Percentiles rank a stretch among this genome's conserved stretches.
phyloP scores from a whole-genome alignment of 495 filamentous ascomycete species.

The Hypoxylon cercidicola region DNA sequence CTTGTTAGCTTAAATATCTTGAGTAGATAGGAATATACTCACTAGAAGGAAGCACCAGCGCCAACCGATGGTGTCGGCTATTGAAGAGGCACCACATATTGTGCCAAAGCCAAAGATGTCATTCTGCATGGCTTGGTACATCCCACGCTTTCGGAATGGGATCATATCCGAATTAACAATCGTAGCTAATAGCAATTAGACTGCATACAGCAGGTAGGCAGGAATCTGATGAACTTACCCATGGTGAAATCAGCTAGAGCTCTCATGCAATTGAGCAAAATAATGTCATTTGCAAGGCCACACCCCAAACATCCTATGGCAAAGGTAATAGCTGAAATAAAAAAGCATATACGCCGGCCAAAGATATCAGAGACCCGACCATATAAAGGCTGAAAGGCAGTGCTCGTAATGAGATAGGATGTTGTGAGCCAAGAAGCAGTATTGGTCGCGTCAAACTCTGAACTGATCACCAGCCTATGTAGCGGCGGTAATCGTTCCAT shows the following conservation, averaged over 20 bases:
- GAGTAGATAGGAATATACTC: constrained; percentile 63
- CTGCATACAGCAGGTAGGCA: constrained; percentile 69
- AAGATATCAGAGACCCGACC: constrained; percentile 63
- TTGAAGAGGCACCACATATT: constrained; percentile 58
- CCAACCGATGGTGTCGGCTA: constrained; percentile 63
- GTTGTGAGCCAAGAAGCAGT: constrained; percentile 77
- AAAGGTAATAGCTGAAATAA: constrained; percentile 59
- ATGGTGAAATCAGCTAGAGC: constrained; percentile 65
- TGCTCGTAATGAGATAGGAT: constrained; percentile 77
- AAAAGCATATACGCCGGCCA: constrained; percentile 62
- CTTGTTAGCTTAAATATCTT: constrained; percentile 60
- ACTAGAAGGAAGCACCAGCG: constrained; percentile 59
- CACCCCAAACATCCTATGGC: constrained; percentile 59
- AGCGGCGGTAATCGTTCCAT: constrained; percentile 72
- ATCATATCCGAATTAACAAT: constrained; percentile 75
- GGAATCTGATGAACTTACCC: too few species aligned
- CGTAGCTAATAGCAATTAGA: constrained; percentile 71
- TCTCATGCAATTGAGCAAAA: constrained; percentile 57
- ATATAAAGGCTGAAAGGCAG: constrained; percentile 66
- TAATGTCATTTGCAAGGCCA: constrained; percentile 53
- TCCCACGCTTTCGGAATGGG: constrained; percentile 68
- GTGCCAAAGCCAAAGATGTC: constrained; percentile 68
- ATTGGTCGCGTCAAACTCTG: constrained; percentile 62
- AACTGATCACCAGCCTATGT: constrained; percentile 73
- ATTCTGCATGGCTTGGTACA: constrained; percentile 74